Conservation (phyloP, 164 flowering plant species). For the Euptelea pleiosperma region DNA sequence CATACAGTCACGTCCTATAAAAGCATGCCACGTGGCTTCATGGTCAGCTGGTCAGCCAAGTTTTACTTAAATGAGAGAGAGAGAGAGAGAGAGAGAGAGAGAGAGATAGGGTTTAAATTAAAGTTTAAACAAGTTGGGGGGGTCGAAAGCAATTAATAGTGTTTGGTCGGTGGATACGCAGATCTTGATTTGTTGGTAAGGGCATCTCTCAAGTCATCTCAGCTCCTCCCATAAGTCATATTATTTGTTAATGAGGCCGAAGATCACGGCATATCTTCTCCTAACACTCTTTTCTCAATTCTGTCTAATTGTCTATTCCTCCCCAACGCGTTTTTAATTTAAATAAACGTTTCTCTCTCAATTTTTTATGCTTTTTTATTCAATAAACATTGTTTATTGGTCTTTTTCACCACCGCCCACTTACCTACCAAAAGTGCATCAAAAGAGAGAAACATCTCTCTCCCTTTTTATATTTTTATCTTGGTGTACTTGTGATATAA, state of each 20-base stretch:
- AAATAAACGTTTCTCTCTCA: too few species aligned
- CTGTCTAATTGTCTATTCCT: background rate
- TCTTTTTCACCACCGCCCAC: background rate
- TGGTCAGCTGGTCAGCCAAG: too few species aligned
- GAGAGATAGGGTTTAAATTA: too few species aligned
- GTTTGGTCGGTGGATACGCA: constrained; percentile 13
- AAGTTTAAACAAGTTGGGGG: too few species aligned
- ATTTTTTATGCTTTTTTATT: too few species aligned
- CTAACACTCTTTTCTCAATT: background rate
- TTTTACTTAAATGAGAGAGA: too few species aligned
- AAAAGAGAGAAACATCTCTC: background rate
- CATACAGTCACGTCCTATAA: too few species aligned
- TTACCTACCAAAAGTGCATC: background rate
- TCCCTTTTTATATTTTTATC: background rate
- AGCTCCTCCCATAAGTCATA: background rate
- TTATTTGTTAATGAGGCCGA: background rate
- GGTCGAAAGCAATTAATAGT: background rate
- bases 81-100: too few species aligned
- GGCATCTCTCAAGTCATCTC: background rate
- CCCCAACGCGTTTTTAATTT: background rate
- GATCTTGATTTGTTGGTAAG: background rate
- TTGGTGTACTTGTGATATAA: background rate
- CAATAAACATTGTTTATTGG: background rate
- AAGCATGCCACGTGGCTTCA: too few species aligned
- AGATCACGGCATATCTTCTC: constrained; percentile 16